Evolutionary conservation across 2,329 filamentous ascomycete species (phyloP), one percentile per base, ranked within the genome.

Genomic region (Fusarium dlaminii): DNA sequence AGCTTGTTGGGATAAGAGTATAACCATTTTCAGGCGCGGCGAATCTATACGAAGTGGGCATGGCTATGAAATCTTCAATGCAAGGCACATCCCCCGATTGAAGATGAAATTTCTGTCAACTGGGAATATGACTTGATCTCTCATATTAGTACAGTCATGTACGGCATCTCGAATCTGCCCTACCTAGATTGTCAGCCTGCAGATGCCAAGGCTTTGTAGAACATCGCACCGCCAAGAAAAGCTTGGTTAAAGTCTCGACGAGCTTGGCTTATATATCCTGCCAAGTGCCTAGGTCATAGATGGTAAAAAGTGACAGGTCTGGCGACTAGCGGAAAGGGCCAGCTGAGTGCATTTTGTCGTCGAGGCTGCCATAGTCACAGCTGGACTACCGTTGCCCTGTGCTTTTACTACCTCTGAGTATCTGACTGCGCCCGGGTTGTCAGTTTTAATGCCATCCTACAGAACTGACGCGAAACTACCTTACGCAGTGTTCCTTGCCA

Each of bases 151-250:
- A 12, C 51, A 34, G n/a, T 39, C 40, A 34, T 40, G 49, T 36
- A 61, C 29, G 30, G 39, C 49, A 62, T 62, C 66, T 63, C 58
- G 46, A 71, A 65, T 71, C 68, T 71, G 60, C 70, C 61, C 61
- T 73, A 71, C 48, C 51, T 55, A 48, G 55, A 71, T 54, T 54
- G 40, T 42, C 73, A 68, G 46, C 66, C 63, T 75, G 70, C 76
- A 78, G 68, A 71, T 76, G 76, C 76, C 76, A 78, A 78, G 76
- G 45, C 66, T 54, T 65, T 65, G 49, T 65, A 66, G 57, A 55
- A 68, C 70, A 72, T 70, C 69, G 72, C 74, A 72, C 55, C 69
- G 78, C 78, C 78, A 79, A 79, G 77, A 75, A 75, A 79, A 79
- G 78, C 78, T 79, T 79, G 78, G 73, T 77, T 70, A 48, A 66